Percentiles rank a stretch among this genome's conserved stretches.
Conservation (phyloP, 1,139 yeast genomes). For the Diutina neorugosa region DNA sequence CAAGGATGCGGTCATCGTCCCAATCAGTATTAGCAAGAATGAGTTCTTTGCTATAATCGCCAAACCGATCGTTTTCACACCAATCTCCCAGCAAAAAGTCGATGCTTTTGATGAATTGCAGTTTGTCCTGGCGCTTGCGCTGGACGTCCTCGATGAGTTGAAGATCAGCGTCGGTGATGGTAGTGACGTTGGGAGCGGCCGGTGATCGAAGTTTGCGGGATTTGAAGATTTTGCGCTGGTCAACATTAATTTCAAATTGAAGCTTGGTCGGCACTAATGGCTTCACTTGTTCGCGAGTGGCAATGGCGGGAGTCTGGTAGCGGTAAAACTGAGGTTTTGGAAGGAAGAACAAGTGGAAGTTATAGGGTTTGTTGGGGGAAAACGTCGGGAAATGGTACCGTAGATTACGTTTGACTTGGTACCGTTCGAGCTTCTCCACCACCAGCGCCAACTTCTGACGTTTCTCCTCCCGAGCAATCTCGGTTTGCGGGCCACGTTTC, state of each 20-base stretch:
- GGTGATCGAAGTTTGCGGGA: constrained; percentile 11
- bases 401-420: constrained; percentile 23
- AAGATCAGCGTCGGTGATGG: constrained; percentile 22
- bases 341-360: constrained; percentile 57
- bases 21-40: constrained; percentile 73
- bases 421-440: constrained; percentile 23
- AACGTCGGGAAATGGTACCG: constrained; percentile 54
- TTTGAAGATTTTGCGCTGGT: constrained; percentile 32
- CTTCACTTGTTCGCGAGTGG: constrained; percentile 23
- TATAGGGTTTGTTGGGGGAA: constrained; percentile 39
- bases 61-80: constrained; percentile 25
- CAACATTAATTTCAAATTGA: constrained; percentile 35
- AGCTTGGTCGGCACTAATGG: constrained; percentile 53
- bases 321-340: constrained; percentile 45
- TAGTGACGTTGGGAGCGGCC: constrained; percentile 8
- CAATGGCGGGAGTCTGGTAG: constrained; percentile 39
- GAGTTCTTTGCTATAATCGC: constrained; percentile 42
- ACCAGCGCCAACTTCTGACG: constrained; percentile 15
- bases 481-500: constrained; percentile 3
- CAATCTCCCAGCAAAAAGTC: constrained; percentile 27
- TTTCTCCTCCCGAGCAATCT: constrained; percentile 13
- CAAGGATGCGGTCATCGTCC: constrained; percentile 43
- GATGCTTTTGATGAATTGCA: constrained; percentile 14
- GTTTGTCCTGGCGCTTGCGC: constrained; percentile 10
- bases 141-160: constrained; percentile 19